Conservation (phyloP, 495 filamentous ascomycete species). For the Penicillium nucicola region DNA sequence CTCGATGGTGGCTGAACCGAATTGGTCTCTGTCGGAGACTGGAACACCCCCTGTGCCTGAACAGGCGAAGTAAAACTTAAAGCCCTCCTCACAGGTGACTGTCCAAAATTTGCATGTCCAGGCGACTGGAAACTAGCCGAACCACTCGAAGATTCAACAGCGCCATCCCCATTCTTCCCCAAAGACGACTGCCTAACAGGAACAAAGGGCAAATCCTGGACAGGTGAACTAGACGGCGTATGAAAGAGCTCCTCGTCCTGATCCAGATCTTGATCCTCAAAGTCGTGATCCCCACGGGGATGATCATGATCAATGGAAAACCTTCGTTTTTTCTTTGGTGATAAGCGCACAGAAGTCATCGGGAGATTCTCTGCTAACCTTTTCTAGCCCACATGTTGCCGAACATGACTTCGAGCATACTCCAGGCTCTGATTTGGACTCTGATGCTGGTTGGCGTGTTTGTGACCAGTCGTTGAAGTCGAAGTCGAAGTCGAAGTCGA, state of each 20-base stretch:
- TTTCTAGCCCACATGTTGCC: neutral
- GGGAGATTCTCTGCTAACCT: neutral
- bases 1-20: no score
- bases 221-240: constrained; percentile 40
- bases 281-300: no score
- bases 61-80: neutral
- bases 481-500: no score
- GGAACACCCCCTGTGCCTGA: neutral
- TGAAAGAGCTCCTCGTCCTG: constrained; percentile 36
- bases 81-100: neutral
- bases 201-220: constrained; percentile 4
- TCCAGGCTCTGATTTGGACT: no score
- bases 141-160: neutral
- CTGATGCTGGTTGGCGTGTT: no score
- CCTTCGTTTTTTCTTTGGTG: constrained; percentile 27
- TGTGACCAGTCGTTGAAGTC: no score
- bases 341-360: neutral
- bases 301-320: constrained; percentile 6
- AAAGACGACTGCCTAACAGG: neutral
- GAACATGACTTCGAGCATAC: no score
- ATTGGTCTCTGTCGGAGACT: neutral
- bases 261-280: neutral
- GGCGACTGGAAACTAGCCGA: neutral
- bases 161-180: neutral
- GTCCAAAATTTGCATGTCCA: neutral